Percentiles rank a stretch among this genome's conserved stretches.
Evolutionary conservation across 352 stramenopile genomes (phyloP).

Genomic region (Globisporangium paddicum): DNA sequence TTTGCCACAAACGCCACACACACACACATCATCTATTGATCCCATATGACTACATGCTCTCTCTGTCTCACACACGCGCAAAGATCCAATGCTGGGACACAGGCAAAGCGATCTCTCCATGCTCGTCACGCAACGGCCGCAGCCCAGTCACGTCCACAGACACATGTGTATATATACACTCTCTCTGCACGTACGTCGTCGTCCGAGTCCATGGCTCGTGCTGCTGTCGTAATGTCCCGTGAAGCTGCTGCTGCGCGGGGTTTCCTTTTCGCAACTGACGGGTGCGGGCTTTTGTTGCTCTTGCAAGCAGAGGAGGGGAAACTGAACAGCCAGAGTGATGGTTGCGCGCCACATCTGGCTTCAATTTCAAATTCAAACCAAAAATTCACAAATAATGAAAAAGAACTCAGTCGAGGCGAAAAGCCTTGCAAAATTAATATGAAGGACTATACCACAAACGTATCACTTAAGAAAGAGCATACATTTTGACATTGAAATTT

Average conservation of each 20-base stretch:
- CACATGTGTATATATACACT: neutral
- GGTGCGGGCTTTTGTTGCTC: neutral
- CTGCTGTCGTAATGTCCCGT: neutral
- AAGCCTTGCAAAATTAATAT: too few relatives aligned
- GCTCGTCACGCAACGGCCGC: neutral
- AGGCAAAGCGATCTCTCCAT: neutral
- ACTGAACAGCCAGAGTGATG: conserved; percentile 1
- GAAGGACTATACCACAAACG: too few relatives aligned
- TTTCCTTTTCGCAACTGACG: conserved; percentile 10
- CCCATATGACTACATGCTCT: neutral
- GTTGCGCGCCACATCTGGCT: neutral
- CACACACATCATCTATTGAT: neutral
- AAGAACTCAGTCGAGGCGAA: too few relatives aligned
- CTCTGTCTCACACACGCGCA: neutral
- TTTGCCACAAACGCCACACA: neutral
- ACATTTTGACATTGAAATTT: neutral
- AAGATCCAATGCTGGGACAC: neutral
- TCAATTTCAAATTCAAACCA: conserved; percentile 12
- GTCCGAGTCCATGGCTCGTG: conserved; percentile 35
- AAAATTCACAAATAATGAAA: too few relatives aligned
- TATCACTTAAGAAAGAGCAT: neutral
- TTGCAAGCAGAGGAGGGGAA: neutral
- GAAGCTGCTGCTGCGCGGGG: neutral
- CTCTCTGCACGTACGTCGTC: conserved; percentile 31
- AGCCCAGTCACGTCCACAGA: neutral